phyloP scores from a whole-genome alignment of 1,139 yeast genomes.

The Suhomyces bolitotheri region DNA sequence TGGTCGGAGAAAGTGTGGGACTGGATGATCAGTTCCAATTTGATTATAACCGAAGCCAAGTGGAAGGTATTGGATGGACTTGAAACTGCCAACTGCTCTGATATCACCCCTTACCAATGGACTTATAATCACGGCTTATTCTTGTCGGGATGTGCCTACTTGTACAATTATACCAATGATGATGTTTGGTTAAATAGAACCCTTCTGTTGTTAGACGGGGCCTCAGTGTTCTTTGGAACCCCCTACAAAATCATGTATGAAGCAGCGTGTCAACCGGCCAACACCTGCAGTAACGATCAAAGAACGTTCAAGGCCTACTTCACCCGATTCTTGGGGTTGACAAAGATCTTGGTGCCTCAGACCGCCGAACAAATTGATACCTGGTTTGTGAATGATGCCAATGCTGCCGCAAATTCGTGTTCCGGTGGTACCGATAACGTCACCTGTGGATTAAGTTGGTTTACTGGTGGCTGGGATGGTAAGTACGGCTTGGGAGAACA shows the following conservation, averaged over 20 bases:
- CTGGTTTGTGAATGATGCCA: slow-evolving; percentile 35
- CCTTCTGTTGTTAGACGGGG: slow-evolving; percentile 50
- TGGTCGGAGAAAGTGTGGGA: slow-evolving; percentile 69
- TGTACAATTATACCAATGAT: slow-evolving; percentile 65
- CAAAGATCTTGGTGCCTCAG: slow-evolving; percentile 58
- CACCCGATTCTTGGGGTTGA: slow-evolving; percentile 62
- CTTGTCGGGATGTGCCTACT: slow-evolving; percentile 69
- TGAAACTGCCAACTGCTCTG: slow-evolving; percentile 58
- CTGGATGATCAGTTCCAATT: slow-evolving; percentile 61
- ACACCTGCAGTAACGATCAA: slow-evolving; percentile 71
- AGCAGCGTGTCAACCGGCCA: slow-evolving; percentile 55
- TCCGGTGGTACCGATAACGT: slow-evolving; percentile 74
- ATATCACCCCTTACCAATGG: slow-evolving; percentile 60
- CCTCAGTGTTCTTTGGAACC: slow-evolving; percentile 44
- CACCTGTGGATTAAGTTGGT: slow-evolving; percentile 76
- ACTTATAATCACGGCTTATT: slow-evolving; percentile 78
- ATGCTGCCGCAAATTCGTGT: slow-evolving; percentile 73
- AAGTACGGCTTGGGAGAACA: slow-evolving; percentile 77
- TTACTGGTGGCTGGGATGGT: slow-evolving; percentile 56
- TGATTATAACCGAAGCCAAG: slow-evolving; percentile 41
- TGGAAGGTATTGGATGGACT: slow-evolving; percentile 69
- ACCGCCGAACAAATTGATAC: slow-evolving; percentile 43
- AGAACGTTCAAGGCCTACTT: slow-evolving; percentile 74
- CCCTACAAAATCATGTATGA: slow-evolving; percentile 54
- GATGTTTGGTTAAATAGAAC: slow-evolving; percentile 58